Percentiles rank a stretch among this genome's conserved stretches.
Conservation (phyloP, 768 basidiomycete species). For the Amanita thiersii region DNA sequence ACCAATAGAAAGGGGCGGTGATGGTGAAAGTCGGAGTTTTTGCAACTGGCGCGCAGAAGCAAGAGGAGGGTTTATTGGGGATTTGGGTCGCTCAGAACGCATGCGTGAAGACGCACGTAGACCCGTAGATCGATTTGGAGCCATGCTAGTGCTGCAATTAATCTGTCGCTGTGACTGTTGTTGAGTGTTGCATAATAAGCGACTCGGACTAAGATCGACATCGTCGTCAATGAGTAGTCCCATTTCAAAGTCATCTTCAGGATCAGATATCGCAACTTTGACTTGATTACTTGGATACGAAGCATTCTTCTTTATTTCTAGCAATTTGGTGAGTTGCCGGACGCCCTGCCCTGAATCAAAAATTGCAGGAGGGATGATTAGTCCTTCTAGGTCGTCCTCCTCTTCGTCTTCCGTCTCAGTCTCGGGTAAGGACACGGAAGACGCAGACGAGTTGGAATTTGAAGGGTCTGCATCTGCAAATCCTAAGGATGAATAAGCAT, state of each 20-base stretch:
- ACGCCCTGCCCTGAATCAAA: conserved; percentile 66
- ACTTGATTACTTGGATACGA: conserved; percentile 28
- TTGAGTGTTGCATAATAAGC: conserved; percentile 48
- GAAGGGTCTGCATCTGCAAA: conserved; percentile 67
- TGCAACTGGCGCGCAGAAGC: conserved; percentile 66
- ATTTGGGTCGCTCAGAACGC: conserved; percentile 61
- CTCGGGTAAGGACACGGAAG: conserved; percentile 55
- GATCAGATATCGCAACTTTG: conserved; percentile 51
- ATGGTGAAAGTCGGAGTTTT: conserved; percentile 60
- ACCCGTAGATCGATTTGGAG: conserved; percentile 41
- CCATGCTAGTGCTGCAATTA: conserved; percentile 53
- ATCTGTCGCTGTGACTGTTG: conserved; percentile 33
- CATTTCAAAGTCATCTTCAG: conserved; percentile 80
- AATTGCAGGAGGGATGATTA: conserved; percentile 67
- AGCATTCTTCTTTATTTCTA: conserved; percentile 48
- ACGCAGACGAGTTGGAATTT: conserved; percentile 59
- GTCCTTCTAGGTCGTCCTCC: conserved; percentile 72
- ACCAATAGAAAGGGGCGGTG: conserved; percentile 51
- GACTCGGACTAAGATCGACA: conserved; percentile 72
- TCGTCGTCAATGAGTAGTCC: conserved; percentile 82
- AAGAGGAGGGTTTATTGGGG: conserved; percentile 58
- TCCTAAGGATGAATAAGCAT: conserved; percentile 74
- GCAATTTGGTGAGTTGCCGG: conserved; percentile 39
- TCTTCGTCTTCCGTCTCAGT: conserved; percentile 70
- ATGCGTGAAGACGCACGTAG: conserved; percentile 58